Conservation (phyloP, 306 rosid species). For the Cucurbita ficifolia region DNA sequence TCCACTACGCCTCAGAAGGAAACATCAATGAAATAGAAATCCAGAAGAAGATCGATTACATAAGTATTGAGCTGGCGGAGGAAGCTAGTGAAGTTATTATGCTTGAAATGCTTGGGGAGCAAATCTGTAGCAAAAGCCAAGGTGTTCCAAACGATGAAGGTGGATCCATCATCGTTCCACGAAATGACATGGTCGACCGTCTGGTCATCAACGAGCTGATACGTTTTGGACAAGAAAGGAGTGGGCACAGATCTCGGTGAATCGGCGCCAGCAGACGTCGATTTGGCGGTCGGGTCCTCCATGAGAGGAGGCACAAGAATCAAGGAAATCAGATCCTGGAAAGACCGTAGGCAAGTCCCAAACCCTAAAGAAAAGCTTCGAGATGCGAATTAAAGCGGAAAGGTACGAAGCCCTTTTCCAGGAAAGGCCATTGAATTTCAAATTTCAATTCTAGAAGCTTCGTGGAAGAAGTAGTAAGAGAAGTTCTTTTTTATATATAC, state of each 20-base stretch:
- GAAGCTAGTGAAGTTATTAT: conserved; percentile 88
- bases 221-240: conserved; percentile 73
- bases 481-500: too few species aligned
- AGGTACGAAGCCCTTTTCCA: background rate
- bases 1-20: background rate
- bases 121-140: conserved; percentile 74
- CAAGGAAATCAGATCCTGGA: background rate
- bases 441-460: conserved; percentile 59
- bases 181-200: conserved; percentile 63
- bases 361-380: background rate
- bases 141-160: conserved; percentile 87
- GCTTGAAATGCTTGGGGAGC: conserved; percentile 78
- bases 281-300: conserved; percentile 26
- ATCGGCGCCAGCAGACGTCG: background rate
- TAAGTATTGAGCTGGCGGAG: conserved; percentile 94
- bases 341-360: background rate
- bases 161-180: conserved; percentile 84
- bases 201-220: conserved; percentile 61
- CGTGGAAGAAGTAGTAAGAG: conserved; percentile 13
- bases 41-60: conserved; percentile 19
- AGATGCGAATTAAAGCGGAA: background rate
- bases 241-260: conserved; percentile 55
- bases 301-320: conserved; percentile 33
- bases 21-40: background rate
- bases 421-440: background rate